Base-by-base conservation (phyloP, 2,329 filamentous ascomycete species). In the Fusarium nanum region DNA sequence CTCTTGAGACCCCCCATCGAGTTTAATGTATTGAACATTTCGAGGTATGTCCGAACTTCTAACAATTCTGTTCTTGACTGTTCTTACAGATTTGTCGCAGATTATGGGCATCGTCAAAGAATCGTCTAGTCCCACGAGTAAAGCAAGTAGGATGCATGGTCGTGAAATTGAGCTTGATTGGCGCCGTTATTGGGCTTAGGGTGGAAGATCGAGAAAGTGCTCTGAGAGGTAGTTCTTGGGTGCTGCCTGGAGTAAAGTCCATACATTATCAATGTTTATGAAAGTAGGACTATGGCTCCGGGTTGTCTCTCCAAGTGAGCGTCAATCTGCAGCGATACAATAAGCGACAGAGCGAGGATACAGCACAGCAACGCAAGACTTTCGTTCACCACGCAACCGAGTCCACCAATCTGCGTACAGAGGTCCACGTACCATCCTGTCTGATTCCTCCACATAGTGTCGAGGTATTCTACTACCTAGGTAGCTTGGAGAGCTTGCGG, bases 311-410 rank as follows among this genome's bases (percentile, higher is more conserved):
- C 5, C 5, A 18, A 37, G 16, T n/a, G 32, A 37, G 16, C 32
- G 16, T 2, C 5, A 0, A 37, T 4, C 1, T 37, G 16, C 32
- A 11, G 1, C 0, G 32, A 1, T 37, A 6, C 9, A 11, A 3
- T 1, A 37, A 37, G 3, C 16, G 9, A n/a, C 16, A 37, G 5
- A 3, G 11, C 32, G 16, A 37, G 9, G 32, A 37, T 9, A n/a
- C 16, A 16, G 16, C 16, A 37, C 16, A 37, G 16, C 32, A 37
- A 34, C 32, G 16, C 2, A 3, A 9, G 6, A 34, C 6, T 1
- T 34, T 18, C 18, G 32, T 2, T 1, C 14, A 16, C 7, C 9
- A 18, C 32, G 14, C 14, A 14, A 2, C 1, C 5, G 14, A 8
- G 1, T 9, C 14, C 32, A 34, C 14, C 8, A 16, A 18, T 5